These are phyloP conservation scores for Diaporthe ampelina DNA, from an alignment of 2,329 filamentous ascomycete genomes.

Conservation along the genomic window DNA sequence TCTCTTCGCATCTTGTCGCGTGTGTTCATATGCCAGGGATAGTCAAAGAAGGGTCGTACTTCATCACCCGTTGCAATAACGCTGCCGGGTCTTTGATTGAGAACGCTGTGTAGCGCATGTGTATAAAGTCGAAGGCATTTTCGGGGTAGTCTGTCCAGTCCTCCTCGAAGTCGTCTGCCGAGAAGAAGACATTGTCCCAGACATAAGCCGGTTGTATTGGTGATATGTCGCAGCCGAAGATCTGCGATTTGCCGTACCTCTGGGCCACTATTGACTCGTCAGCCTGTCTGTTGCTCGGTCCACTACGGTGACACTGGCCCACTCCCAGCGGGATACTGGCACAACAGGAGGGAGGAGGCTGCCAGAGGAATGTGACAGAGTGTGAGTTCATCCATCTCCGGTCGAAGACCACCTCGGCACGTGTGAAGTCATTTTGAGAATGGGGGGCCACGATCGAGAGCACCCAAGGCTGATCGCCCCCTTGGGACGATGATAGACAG, in stretches of 20 bases:
- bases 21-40: not conserved
- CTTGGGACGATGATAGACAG: not conserved
- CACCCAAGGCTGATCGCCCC: not conserved
- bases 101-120: conserved; percentile 62
- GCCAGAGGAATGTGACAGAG: not conserved
- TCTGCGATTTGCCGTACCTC: conserved; percentile 57
- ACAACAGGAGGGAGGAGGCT: not conserved
- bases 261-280: conserved; percentile 58
- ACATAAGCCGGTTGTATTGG: conserved; percentile 67
- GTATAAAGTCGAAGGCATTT: conserved; percentile 63
- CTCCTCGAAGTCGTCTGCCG: conserved; percentile 66
- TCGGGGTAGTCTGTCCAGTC: conserved; percentile 62
- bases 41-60: conserved; percentile 49
- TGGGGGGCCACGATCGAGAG: not conserved
- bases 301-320: not conserved
- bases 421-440: not conserved
- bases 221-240: conserved; percentile 65
- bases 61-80: conserved; percentile 59
- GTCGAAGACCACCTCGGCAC: not conserved
- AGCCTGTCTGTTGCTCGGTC: conserved; percentile 1
- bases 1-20: not conserved
- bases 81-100: conserved; percentile 58
- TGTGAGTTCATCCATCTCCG: not conserved
- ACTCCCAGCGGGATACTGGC: not conserved
- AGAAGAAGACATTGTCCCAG: conserved; percentile 64